phyloP scores from a whole-genome alignment of 306 rosid genomes.

The Quercus berberidifolia region DNA sequence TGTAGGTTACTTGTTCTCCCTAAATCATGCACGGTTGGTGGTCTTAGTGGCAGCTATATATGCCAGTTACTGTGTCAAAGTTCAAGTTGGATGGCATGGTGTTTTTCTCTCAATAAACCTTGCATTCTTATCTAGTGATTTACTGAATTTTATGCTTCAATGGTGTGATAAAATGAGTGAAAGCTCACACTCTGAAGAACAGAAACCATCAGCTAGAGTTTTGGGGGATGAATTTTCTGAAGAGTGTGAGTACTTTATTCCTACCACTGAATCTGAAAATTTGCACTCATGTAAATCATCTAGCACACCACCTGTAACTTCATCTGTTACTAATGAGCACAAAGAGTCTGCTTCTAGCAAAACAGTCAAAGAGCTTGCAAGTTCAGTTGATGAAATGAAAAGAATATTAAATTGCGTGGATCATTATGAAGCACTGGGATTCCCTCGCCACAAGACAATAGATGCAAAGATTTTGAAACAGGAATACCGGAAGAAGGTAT shows the following conservation, averaged over 20 bases:
- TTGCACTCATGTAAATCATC: slow-evolving; percentile 75
- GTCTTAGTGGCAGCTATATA: slow-evolving; percentile 70
- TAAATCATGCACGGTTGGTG: slow-evolving; percentile 89
- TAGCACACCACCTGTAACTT: slow-evolving; percentile 45
- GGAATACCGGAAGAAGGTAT: slow-evolving; percentile 86
- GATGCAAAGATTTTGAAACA: slow-evolving; percentile 64
- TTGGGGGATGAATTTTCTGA: slow-evolving; percentile 68
- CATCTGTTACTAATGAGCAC: slow-evolving; percentile 44
- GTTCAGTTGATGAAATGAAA: slow-evolving; percentile 80
- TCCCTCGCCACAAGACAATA: slow-evolving; percentile 68
- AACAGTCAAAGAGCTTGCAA: slow-evolving; percentile 50
- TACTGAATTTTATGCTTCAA: slow-evolving; percentile 71
- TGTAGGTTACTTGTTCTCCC: slow-evolving; percentile 93
- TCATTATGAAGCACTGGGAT: slow-evolving; percentile 90
- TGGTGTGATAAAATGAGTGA: slow-evolving; percentile 87
- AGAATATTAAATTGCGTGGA: slow-evolving; percentile 62
- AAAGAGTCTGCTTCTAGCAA: slow-evolving; percentile 55
- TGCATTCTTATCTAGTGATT: slow-evolving; percentile 80
- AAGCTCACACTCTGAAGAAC: slow-evolving; percentile 72
- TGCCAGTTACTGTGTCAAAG: slow-evolving; percentile 82
- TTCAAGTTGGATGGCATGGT: slow-evolving; percentile 89
- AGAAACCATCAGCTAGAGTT: slow-evolving; percentile 60
- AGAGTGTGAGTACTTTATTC: slow-evolving; percentile 63
- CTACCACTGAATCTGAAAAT: slow-evolving; percentile 62
- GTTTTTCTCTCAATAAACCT: slow-evolving; percentile 79